Conservation (phyloP, 192 early-diverging fungal species). For the Coemansia sp. region DNA sequence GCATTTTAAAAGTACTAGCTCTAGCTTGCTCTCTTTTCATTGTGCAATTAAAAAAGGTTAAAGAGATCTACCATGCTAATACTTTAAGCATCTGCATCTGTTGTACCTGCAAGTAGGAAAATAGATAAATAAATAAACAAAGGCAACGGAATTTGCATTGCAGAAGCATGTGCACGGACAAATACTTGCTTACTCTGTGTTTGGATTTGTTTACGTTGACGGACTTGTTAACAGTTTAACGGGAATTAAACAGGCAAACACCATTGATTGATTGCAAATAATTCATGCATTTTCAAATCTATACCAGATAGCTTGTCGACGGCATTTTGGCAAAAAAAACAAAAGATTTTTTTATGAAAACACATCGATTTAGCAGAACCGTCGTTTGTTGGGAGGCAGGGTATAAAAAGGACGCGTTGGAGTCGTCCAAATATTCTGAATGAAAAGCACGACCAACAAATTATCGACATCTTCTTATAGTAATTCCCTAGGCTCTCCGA, state of each 20-base stretch:
- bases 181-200: neutral
- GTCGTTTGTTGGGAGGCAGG: neutral
- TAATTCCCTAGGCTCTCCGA: no score
- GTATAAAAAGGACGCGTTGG: neutral
- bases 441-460: neutral
- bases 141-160: neutral
- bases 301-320: no score
- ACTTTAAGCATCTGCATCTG: neutral
- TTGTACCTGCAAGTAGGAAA: neutral
- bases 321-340: neutral
- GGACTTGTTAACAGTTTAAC: neutral
- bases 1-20: neutral
- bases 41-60: neutral
- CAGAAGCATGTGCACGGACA: neutral
- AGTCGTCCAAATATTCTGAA: neutral
- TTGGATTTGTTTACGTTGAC: neutral
- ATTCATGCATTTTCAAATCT: neutral
- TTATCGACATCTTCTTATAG: neutral
- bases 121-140: neutral
- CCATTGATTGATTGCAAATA: neutral
- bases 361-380: no score
- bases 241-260: neutral
- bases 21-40: neutral
- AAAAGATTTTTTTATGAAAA: neutral
- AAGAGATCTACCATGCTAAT: neutral